These are phyloP conservation scores for Mariannaea elegans DNA, from an alignment of 2,329 filamentous ascomycete species.

Conservation along the genomic window DNA sequence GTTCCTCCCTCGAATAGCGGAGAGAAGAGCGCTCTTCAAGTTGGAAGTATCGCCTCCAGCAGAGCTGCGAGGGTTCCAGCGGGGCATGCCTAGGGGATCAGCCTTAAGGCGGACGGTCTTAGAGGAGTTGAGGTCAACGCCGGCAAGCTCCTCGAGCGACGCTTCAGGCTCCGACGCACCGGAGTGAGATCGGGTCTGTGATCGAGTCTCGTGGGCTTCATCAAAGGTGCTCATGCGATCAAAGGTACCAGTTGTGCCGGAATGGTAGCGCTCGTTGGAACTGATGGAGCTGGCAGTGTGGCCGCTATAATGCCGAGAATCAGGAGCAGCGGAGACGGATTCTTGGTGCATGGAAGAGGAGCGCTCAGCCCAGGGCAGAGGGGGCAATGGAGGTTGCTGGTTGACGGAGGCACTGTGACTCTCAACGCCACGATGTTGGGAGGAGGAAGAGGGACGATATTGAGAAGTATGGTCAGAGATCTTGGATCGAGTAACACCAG, in stretches of 20 bases:
- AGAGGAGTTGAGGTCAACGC: slow-evolving; percentile 51
- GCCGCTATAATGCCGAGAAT: slow-evolving; percentile 28
- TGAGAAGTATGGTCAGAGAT: slow-evolving; percentile 29
- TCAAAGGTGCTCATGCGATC: slow-evolving; percentile 45
- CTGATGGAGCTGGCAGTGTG: slow-evolving; percentile 43
- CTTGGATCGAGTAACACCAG: slow-evolving; percentile 32
- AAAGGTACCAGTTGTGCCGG: slow-evolving; percentile 35
- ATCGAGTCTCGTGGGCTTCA: slow-evolving; percentile 40
- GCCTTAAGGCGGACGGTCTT: slow-evolving; percentile 59
- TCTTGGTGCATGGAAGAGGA: slow-evolving; percentile 32
- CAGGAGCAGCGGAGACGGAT: slow-evolving; percentile 10
- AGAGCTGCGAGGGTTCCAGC: slow-evolving; percentile 58
- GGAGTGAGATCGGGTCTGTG: slow-evolving; percentile 39
- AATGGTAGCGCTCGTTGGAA: slow-evolving; percentile 43
- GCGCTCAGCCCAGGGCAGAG: slow-evolving; percentile 38
- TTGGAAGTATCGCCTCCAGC: slow-evolving; percentile 53
- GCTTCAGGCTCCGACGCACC: slow-evolving; percentile 37
- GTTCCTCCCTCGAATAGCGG: slow-evolving; percentile 65
- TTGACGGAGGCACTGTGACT: slow-evolving; percentile 18
- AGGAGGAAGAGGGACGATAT: slow-evolving; percentile 37
- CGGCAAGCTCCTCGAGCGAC: slow-evolving; percentile 45
- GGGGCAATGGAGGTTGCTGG: slow-evolving; percentile 37
- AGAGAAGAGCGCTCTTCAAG: slow-evolving; percentile 58
- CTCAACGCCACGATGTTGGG: slow-evolving; percentile 35
- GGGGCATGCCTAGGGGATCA: slow-evolving; percentile 60